Evolutionary conservation across 2,329 filamentous ascomycete species (phyloP).

Genomic region (Arthrobotrys pseudoclavata): DNA sequence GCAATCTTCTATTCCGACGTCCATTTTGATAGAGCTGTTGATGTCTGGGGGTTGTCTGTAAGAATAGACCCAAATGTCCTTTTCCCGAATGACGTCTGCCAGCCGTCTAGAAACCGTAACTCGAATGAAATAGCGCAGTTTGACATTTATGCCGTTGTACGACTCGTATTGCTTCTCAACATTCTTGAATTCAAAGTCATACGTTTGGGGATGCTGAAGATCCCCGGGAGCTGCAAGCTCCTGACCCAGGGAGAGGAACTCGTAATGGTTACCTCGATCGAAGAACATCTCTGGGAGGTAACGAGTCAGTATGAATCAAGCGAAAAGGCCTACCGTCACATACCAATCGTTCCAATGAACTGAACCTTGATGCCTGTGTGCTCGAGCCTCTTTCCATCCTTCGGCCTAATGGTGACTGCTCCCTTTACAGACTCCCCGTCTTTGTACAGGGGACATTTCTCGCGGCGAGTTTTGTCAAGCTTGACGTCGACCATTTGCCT

Average conservation of each 20-base stretch:
- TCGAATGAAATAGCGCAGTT: conserved; percentile 96
- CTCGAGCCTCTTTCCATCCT: conserved; percentile 97
- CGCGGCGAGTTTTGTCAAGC: conserved; percentile 96
- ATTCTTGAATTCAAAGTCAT: conserved; percentile 99
- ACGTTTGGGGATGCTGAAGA: conserved; percentile 97
- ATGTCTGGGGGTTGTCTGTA: conserved; percentile 98
- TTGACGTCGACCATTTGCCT: conserved; percentile 96
- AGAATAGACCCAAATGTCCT: conserved; percentile 99
- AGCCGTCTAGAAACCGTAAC: conserved; percentile 97
- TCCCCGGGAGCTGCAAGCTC: conserved; percentile 97
- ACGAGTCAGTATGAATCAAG: conserved; percentile 29
- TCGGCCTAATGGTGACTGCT: conserved; percentile 91
- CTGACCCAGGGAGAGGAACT: conserved; percentile 96
- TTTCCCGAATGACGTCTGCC: conserved; percentile 97
- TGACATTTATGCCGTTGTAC: conserved; percentile 99
- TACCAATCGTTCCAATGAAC: conserved; percentile 98
- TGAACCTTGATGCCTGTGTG: conserved; percentile 99
- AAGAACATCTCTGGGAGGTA: conserved; percentile 95
- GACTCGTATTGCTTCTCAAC: conserved; percentile 99
- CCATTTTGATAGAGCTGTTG: conserved; percentile 99
- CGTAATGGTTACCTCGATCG: conserved; percentile 98
- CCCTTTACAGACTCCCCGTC: conserved; percentile 99
- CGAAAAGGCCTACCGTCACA: conserved; percentile 22
- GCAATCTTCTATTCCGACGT: conserved; percentile 99
- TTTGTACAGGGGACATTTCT: conserved; percentile 97